Evolutionary conservation across 306 rosid genomes (phyloP).

Genomic region (Astragalus membranaceus): DNA sequence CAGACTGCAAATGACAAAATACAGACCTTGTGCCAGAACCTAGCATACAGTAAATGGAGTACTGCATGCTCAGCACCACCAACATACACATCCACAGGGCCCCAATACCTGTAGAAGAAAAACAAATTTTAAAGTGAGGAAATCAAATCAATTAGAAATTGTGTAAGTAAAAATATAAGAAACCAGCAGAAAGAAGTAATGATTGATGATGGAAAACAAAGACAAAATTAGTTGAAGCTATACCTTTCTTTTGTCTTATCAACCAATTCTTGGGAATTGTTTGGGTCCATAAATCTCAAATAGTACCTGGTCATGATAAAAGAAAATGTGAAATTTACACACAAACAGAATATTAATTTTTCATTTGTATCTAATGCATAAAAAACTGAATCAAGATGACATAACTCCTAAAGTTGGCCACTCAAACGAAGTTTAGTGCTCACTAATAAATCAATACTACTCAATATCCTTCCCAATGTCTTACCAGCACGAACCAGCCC

Average conservation of each 20-base stretch:
- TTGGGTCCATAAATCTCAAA: conserved; percentile 96
- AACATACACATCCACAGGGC: conserved; percentile 94
- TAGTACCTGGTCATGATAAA: conserved; percentile 65
- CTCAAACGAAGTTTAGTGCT: conserved; percentile 3
- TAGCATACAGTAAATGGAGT: conserved; percentile 92
- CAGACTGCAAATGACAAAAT: conserved; percentile 12
- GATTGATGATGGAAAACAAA: conserved; percentile 9
- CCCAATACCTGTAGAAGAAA: conserved; percentile 67
- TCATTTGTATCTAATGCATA: conserved; percentile 6
- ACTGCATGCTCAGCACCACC: conserved; percentile 99
- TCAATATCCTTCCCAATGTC: conserved; percentile 20
- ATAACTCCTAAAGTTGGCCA: neutral
- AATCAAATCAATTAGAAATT: conserved; percentile 4
- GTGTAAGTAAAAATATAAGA: neutral
- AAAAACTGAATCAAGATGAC: conserved; percentile 10
- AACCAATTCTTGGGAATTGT: conserved; percentile 68
- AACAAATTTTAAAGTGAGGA: conserved; percentile 15
- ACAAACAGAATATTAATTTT: neutral
- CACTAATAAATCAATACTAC: neutral
- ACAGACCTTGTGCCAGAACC: conserved; percentile 99
- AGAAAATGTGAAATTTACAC: conserved; percentile 15
- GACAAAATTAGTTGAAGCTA: conserved; percentile 2
- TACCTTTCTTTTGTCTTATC: conserved; percentile 70
- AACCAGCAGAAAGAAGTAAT: neutral
- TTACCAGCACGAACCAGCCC: conserved; percentile 99